Percentiles rank a stretch among this genome's conserved stretches.
These are phyloP conservation scores for Ophiocordyceps robertsii DNA, from an alignment of 2,329 filamentous ascomycete species.

Conservation along the genomic window DNA sequence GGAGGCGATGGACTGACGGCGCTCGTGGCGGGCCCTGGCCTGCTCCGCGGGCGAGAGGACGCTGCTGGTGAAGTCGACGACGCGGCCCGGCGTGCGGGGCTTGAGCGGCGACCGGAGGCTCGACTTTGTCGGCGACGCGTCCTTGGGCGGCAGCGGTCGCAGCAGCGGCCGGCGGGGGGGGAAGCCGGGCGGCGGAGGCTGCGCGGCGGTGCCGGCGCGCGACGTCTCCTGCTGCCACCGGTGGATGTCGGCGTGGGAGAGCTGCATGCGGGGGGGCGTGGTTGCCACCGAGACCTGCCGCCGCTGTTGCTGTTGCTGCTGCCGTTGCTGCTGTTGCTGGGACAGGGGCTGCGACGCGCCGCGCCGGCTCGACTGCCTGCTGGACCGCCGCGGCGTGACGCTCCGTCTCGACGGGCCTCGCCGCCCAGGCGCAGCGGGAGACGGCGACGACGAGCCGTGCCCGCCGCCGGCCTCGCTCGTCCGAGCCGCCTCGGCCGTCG, in stretches of 20 bases:
- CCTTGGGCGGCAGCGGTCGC: conserved; percentile 33
- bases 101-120: conserved; percentile 43
- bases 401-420: conserved; percentile 1
- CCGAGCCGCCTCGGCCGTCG: neutral
- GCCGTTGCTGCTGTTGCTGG: neutral
- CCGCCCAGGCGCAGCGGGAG: conserved; percentile 18
- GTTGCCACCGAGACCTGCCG: conserved; percentile 1
- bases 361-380: neutral
- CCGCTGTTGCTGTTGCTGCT: neutral
- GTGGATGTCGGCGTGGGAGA: conserved; percentile 25
- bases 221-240: conserved; percentile 28
- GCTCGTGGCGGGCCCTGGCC: conserved; percentile 18
- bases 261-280: conserved; percentile 27
- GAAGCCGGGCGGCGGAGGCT: conserved; percentile 16
- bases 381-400: neutral
- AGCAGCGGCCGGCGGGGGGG: conserved; percentile 26
- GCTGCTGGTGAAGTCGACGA: conserved; percentile 43
- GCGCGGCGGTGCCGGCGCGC: conserved; percentile 17
- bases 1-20: conserved; percentile 10
- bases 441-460: conserved; percentile 1
- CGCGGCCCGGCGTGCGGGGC: conserved; percentile 41
- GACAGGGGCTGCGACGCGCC: neutral
- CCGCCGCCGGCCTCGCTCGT: neutral
- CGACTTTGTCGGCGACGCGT: conserved; percentile 43
- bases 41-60: conserved; percentile 32